phyloP scores from a whole-genome alignment of 2,329 filamentous ascomycete genomes.

The Fusarium napiforme region DNA sequence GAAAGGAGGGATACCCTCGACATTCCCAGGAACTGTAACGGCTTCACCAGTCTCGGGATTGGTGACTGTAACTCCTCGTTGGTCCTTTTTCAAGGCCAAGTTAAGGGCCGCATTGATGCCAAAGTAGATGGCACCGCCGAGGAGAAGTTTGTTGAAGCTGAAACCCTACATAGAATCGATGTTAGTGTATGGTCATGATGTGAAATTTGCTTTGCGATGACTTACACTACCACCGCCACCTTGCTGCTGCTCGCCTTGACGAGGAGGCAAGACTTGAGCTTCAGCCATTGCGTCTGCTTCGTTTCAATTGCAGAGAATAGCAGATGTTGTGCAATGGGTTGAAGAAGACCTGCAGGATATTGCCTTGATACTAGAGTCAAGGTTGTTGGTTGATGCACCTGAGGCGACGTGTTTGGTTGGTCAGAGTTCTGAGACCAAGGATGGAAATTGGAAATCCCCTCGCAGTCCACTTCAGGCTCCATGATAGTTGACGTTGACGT shows the following conservation, averaged over 20 bases:
- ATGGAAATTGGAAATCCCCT: slow-evolving; percentile 34
- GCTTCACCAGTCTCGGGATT: slow-evolving; percentile 62
- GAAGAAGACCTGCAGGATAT: slow-evolving; percentile 2
- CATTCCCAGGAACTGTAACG: slow-evolving; percentile 64
- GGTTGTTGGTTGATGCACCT: slow-evolving; percentile 29
- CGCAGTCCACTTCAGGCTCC: slow-evolving; percentile 17
- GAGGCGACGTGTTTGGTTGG: slow-evolving; percentile 23
- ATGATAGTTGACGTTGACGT: slow-evolving; percentile 31
- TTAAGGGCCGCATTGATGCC: slow-evolving; percentile 68
- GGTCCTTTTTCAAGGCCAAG: slow-evolving; percentile 62
- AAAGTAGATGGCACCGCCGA: slow-evolving; percentile 67
- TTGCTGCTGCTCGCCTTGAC: slow-evolving; percentile 41
- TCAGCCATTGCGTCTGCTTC: slow-evolving; percentile 42
- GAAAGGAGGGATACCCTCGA: slow-evolving; percentile 71
- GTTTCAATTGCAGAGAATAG: slow-evolving; percentile 1
- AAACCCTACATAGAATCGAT: slow-evolving; percentile 46
- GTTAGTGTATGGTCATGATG: slow-evolving; percentile 18
- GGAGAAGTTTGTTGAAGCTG: slow-evolving; percentile 58
- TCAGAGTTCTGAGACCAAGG: slow-evolving; percentile 5
- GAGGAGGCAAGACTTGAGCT: slow-evolving; percentile 39
- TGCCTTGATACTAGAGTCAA: slow-evolving; percentile 25
- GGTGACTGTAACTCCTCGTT: slow-evolving; percentile 59
- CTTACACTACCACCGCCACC: slow-evolving; percentile 46
- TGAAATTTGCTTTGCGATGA: slow-evolving; percentile 21
- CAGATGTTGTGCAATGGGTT: slow-evolving; percentile 2